These are phyloP conservation scores for Russula foetens DNA, from an alignment of 768 basidiomycete species.

Conservation along the genomic window DNA sequence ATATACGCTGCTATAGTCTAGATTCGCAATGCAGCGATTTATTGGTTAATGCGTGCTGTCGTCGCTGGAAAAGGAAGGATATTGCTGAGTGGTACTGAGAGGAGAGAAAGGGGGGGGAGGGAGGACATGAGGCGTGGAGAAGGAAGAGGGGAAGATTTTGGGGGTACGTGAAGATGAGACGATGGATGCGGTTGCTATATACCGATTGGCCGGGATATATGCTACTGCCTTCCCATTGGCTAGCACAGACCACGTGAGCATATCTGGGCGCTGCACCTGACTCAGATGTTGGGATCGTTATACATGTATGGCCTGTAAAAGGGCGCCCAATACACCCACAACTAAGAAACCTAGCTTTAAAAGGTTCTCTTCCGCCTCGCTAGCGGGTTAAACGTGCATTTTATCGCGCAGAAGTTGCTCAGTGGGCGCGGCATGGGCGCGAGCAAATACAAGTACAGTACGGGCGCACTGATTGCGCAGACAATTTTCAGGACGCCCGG, in stretches of 20 bases:
- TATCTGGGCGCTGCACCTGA: constrained; percentile 5
- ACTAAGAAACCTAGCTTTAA: too few species aligned
- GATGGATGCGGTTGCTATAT: constrained; percentile 20
- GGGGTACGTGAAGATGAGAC: constrained; percentile 6
- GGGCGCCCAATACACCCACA: background rate
- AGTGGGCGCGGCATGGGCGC: constrained; percentile 12
- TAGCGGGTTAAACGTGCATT: too few species aligned
- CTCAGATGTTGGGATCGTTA: background rate
- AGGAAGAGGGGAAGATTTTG: background rate
- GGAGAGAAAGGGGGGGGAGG: background rate
- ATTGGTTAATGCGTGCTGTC: background rate
- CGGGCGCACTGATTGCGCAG: constrained; percentile 3
- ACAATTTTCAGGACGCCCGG: too few species aligned
- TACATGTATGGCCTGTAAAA: too few species aligned
- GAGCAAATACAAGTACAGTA: background rate
- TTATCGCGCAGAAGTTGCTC: background rate
- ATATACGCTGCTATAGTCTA: constrained; percentile 17
- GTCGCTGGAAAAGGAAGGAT: background rate
- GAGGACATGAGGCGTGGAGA: background rate
- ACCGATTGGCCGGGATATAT: constrained; percentile 20
- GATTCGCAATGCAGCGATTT: constrained; percentile 14
- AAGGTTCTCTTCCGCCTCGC: too few species aligned
- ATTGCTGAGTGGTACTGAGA: background rate
- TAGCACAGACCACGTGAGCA: constrained; percentile 1
- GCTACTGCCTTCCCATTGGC: constrained; percentile 1